Conservation (phyloP, 352 stramenopile genomes). For the Pythium periplocum region DNA sequence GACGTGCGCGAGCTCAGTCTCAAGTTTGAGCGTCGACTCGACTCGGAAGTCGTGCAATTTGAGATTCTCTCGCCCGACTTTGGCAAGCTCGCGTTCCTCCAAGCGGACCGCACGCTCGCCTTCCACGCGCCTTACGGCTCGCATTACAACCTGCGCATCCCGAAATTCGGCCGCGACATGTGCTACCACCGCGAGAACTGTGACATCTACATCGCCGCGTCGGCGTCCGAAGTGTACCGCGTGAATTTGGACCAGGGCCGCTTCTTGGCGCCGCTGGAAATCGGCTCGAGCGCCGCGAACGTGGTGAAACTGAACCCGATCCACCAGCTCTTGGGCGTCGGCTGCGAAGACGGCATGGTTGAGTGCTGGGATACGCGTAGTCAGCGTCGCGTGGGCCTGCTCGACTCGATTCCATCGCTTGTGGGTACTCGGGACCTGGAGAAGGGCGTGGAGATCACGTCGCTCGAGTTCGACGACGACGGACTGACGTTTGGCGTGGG, state of each 20-base stretch:
- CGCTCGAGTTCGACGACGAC: constrained; percentile 91
- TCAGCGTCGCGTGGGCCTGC: constrained; percentile 57
- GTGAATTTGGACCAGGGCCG: constrained; percentile 98
- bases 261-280: constrained; percentile 88
- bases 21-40: constrained; percentile 98
- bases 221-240: constrained; percentile 91
- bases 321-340: constrained; percentile 87
- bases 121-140: constrained; percentile 98
- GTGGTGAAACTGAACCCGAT: constrained; percentile 87
- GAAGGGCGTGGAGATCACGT: constrained; percentile 83
- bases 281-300: constrained; percentile 75
- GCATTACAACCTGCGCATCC: constrained; percentile 95
- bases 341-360: constrained; percentile 93
- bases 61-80: constrained; percentile 95
- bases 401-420: constrained; percentile 51
- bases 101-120: constrained; percentile 93
- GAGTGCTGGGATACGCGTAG: constrained; percentile 95
- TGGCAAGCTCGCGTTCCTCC: constrained; percentile 97
- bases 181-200: constrained; percentile 95
- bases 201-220: constrained; percentile 93
- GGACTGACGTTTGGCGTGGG: constrained; percentile 94
- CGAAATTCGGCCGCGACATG: constrained; percentile 97
- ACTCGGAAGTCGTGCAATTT: constrained; percentile 96
- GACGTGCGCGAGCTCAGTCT: constrained; percentile 95
- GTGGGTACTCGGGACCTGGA: constrained; percentile 38